These are phyloP conservation scores for Termitomyces sp. DNA, from an alignment of 768 basidiomycete species.

Conservation along the genomic window DNA sequence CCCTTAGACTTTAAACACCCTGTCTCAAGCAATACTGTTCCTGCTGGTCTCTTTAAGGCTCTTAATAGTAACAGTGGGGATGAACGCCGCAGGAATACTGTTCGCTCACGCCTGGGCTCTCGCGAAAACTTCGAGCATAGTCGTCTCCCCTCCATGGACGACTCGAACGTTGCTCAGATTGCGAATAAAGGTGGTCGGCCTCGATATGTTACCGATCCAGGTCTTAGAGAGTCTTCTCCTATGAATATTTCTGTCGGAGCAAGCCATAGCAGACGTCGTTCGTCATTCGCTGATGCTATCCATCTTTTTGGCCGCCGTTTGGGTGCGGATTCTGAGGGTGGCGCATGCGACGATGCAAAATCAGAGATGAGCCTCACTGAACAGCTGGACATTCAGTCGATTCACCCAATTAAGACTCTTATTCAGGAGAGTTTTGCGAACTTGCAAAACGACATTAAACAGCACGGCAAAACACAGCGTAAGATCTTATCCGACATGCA, in stretches of 20 bases:
- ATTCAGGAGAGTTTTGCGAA: constrained; percentile 65
- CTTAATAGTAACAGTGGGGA: constrained; percentile 52
- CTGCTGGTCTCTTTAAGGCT: constrained; percentile 83
- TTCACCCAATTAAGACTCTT: constrained; percentile 54
- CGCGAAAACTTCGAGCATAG: constrained; percentile 68
- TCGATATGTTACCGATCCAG: constrained; percentile 57
- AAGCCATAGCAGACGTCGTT: constrained; percentile 41
- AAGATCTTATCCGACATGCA: constrained; percentile 65
- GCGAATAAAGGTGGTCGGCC: constrained; percentile 49
- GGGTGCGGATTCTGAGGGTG: constrained; percentile 21
- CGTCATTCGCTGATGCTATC: constrained; percentile 53
- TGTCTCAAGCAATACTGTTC: constrained; percentile 63
- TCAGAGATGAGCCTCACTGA: constrained; percentile 46
- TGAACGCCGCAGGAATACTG: constrained; percentile 61
- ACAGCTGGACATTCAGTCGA: constrained; percentile 57
- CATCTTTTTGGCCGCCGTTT: constrained; percentile 17
- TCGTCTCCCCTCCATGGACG: constrained; percentile 71
- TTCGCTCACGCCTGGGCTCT: constrained; percentile 74
- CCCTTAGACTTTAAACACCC: constrained; percentile 66
- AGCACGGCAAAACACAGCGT: constrained; percentile 30
- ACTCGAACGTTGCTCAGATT: constrained; percentile 63
- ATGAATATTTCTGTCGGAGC: constrained; percentile 31
- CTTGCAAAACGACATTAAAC: constrained; percentile 34
- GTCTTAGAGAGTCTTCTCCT: constrained; percentile 21
- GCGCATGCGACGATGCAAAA: constrained; percentile 30